Percentiles rank a stretch among this genome's conserved stretches.
Evolutionary conservation across 805 yeast genomes (phyloP).

Genomic region (Starmerella scarabaei): DNA sequence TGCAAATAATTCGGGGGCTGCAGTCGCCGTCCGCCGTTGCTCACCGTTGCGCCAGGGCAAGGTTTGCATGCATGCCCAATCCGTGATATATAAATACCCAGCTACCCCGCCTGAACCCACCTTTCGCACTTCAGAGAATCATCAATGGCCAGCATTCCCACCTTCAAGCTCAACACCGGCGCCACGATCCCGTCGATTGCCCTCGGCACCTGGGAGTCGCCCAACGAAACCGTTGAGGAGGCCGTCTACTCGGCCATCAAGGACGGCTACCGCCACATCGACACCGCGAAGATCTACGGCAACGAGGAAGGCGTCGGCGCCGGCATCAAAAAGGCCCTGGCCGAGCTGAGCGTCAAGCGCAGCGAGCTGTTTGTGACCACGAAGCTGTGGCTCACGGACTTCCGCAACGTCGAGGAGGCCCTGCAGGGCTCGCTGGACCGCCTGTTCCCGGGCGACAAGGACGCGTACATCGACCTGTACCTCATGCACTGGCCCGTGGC

Average conservation of each 20-base stretch:
- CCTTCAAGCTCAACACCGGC: conserved; percentile 45
- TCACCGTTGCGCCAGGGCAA: too few species aligned
- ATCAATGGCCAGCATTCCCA: conserved; percentile 15
- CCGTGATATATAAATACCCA: too few species aligned
- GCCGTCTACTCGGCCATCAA: conserved; percentile 50
- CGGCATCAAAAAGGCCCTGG: conserved; percentile 27
- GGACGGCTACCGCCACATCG: conserved; percentile 59
- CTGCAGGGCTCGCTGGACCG: conserved; percentile 39
- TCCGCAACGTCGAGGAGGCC: conserved; percentile 34
- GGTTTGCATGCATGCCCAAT: too few species aligned
- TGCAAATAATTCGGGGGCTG: too few species aligned
- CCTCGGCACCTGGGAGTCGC: conserved; percentile 50
- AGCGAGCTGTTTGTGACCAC: conserved; percentile 49
- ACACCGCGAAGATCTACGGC: conserved; percentile 57
- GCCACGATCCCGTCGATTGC: conserved; percentile 52
- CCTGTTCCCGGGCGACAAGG: conserved; percentile 28
- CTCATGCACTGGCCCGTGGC: conserved; percentile 57
- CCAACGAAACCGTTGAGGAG: conserved; percentile 33
- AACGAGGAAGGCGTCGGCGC: conserved; percentile 58
- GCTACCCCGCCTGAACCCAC: too few species aligned
- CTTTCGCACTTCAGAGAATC: too few species aligned
- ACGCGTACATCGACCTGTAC: conserved; percentile 54
- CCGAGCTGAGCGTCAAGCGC: conserved; percentile 31
- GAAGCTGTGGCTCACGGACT: conserved; percentile 39
- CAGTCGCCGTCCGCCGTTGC: too few species aligned